Evolutionary conservation across 1,284 basidiomycete genomes (phyloP), one percentile per base, ranked within the genome.

Genomic region (Cutaneotrichosporon spelunceum): DNA sequence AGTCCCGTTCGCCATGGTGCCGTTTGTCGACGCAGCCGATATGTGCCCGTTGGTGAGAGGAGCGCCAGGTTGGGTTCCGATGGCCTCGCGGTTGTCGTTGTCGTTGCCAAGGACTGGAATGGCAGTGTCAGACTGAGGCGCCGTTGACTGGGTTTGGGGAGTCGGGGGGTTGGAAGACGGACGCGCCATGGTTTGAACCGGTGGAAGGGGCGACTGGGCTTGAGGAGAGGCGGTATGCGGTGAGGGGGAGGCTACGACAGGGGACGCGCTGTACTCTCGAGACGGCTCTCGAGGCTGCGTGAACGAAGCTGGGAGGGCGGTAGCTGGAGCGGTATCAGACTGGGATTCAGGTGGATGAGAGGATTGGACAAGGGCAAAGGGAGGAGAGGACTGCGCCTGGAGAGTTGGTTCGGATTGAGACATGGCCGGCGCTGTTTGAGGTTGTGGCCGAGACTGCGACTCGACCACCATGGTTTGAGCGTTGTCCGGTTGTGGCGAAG

Each of bases 401-500:
- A 11, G 14, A 7, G 47, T 16, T 48, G 57, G 42, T 16, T 30
- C 19, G 19, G 58, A 42, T 19, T 39, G 19, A 16, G 50, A 7
- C 30, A 39, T 14, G n/a, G 39, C 14, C 14, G 16, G 29, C 29
- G 23, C 29, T 57, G 56, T n/a, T n/a, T 50, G 48, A 19, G 56
- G 24, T 39, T 57, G 57, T 10, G 57, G 30, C 39, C 53, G 57
- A 14, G 48, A 27, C 55, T 33, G 55, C 16, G 55, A 13, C 21
- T 57, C 26, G 36, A 39, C 10, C 29, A 34, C 16, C 19, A 34
- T 6, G 54, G 42, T 3, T 7, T 45, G 11, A 44, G 36, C 9
- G 11, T 14, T 23, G 3, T 29, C 29, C 11, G n/a, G 29, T n/a
- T 34, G 24, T 14, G 66, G 67, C 14, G 70, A 66, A 6, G 64